Percentiles rank a stretch among this genome's conserved stretches.
Evolutionary conservation across 306 rosid species (phyloP).

Genomic region (Prunus mira): DNA sequence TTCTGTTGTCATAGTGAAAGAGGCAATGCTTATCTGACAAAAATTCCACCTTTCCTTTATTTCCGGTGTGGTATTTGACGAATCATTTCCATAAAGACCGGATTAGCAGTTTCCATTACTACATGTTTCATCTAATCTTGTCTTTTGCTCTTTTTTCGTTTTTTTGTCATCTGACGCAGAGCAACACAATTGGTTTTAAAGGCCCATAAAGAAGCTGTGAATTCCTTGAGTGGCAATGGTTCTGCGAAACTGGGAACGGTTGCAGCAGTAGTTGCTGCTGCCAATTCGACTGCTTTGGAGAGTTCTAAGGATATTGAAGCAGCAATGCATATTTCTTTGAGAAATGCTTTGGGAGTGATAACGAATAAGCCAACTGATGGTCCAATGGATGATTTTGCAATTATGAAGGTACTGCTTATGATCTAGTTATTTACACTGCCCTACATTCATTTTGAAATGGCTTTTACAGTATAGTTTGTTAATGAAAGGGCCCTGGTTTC

Average conservation of each 20-base stretch:
- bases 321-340: slow-evolving; percentile 95
- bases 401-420: slow-evolving; percentile 73
- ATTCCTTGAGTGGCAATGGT: slow-evolving; percentile 91
- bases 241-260: slow-evolving; percentile 92
- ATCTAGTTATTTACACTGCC: slow-evolving; percentile 10
- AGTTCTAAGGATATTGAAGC: slow-evolving; percentile 92
- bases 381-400: slow-evolving; percentile 90
- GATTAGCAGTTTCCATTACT: background rate
- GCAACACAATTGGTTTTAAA: slow-evolving; percentile 95
- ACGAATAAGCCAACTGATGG: slow-evolving; percentile 66
- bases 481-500: background rate
- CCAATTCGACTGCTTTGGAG: slow-evolving; percentile 88
- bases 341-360: slow-evolving; percentile 87
- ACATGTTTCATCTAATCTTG: background rate
- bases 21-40: background rate
- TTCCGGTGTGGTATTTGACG: background rate
- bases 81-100: background rate
- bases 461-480: background rate
- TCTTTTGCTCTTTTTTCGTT: slow-evolving; percentile 13
- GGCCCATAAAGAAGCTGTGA: slow-evolving; percentile 98
- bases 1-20: background rate
- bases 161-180: slow-evolving; percentile 32
- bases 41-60: background rate
- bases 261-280: slow-evolving; percentile 97
- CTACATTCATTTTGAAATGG: slow-evolving; percentile 2